A percentile compares a stretch with the other conserved stretches of the same genome.
These are phyloP conservation scores for Imleria badia DNA, from an alignment of 768 basidiomycete genomes.

Conservation along the genomic window DNA sequence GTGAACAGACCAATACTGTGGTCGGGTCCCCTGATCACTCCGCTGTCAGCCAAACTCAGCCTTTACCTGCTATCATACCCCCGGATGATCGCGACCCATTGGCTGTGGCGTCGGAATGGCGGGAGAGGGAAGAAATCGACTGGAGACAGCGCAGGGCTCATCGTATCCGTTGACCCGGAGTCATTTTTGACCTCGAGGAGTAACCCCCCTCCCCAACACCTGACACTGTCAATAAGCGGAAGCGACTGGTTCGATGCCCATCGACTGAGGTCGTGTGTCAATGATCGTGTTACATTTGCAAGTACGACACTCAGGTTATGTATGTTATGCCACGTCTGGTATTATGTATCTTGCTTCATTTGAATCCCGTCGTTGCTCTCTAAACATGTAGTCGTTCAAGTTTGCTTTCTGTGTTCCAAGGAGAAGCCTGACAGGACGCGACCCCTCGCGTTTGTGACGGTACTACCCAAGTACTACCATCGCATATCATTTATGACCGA, in stretches of 20 bases:
- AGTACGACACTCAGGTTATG: conserved; percentile 25
- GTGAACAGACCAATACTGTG: conserved; percentile 60
- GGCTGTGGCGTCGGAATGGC: conserved; percentile 67
- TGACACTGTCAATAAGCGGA: conserved; percentile 21
- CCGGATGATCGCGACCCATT: conserved; percentile 66
- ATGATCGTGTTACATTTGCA: conserved; percentile 3
- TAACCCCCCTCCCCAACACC: conserved; percentile 44
- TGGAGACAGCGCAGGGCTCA: conserved; percentile 38
- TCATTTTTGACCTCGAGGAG: conserved; percentile 63
- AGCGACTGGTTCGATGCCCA: conserved; percentile 30
- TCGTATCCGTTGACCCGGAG: conserved; percentile 54
- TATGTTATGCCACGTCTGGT: conserved; percentile 31
- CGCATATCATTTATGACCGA: too few relatives aligned
- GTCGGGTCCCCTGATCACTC: conserved; percentile 76
- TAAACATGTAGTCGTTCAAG: conserved; percentile 7
- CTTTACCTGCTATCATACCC: conserved; percentile 40
- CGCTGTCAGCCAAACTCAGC: conserved; percentile 56
- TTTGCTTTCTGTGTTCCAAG: not conserved
- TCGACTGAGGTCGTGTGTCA: conserved; percentile 3
- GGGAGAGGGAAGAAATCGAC: conserved; percentile 59
- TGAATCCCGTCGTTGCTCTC: conserved; percentile 18
- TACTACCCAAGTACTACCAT: too few relatives aligned
- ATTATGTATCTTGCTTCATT: conserved; percentile 23
- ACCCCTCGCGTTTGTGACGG: conserved; percentile 28
- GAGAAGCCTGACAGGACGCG: conserved; percentile 21